Conservation (phyloP, 768 basidiomycete species). For the Strobilomyces dryophilus region DNA sequence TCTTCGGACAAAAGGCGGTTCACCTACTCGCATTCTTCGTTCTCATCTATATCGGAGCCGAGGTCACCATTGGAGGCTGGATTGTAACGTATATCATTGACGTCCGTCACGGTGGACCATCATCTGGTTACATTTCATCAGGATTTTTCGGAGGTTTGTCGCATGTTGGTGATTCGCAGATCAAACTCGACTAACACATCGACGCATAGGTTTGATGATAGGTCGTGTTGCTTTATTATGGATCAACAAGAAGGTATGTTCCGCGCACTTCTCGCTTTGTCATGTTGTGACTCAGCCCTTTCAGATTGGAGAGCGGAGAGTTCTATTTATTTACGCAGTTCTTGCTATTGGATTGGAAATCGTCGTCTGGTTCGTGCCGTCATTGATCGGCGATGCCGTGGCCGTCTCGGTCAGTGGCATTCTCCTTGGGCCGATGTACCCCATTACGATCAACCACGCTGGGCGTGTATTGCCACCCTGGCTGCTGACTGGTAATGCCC, state of each 20-base stretch:
- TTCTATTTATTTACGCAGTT: constrained; percentile 47
- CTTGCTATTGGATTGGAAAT: constrained; percentile 54
- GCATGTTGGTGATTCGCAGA: not conserved
- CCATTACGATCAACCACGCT: constrained; percentile 64
- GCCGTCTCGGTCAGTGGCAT: constrained; percentile 55
- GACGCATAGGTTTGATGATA: constrained; percentile 45
- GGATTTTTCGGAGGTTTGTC: constrained; percentile 52
- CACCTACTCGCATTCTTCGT: constrained; percentile 62
- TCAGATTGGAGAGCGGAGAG: constrained; percentile 52
- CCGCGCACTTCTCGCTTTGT: not conserved
- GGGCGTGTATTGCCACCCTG: constrained; percentile 65
- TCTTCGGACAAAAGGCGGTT: constrained; percentile 48
- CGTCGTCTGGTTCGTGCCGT: constrained; percentile 54
- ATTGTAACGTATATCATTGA: constrained; percentile 58
- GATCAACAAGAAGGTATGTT: constrained; percentile 48
- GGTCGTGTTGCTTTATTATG: constrained; percentile 55
- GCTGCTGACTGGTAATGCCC: constrained; percentile 47
- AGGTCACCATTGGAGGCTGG: constrained; percentile 54
- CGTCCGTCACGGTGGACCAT: constrained; percentile 41
- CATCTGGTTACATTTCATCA: constrained; percentile 48
- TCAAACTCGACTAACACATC: not conserved
- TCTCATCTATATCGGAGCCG: constrained; percentile 66
- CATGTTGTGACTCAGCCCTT: not conserved
- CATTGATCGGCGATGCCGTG: constrained; percentile 49
- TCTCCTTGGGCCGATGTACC: constrained; percentile 49